Conservation (phyloP, 768 basidiomycete genomes). For the Lentinula aciculospora region DNA sequence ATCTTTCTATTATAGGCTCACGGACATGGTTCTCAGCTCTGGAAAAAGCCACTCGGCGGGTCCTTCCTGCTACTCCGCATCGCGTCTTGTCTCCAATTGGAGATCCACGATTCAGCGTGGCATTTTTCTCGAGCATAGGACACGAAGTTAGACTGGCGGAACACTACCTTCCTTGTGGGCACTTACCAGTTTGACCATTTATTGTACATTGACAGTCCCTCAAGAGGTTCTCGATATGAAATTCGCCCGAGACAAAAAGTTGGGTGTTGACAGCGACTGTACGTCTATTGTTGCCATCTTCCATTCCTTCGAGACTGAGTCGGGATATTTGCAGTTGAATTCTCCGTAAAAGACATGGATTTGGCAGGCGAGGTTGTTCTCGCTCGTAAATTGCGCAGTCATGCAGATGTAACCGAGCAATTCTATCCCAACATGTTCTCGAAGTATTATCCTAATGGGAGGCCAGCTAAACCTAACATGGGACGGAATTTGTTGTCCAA, state of each 20-base stretch:
- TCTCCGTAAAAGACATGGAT: constrained; percentile 38
- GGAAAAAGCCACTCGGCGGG: constrained; percentile 48
- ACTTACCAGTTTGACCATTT: constrained; percentile 9
- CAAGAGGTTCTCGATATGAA: constrained; percentile 39
- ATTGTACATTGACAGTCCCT: constrained; percentile 30
- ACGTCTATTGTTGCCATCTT: constrained; percentile 13
- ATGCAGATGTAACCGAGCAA: constrained; percentile 48
- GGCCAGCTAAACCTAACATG: constrained; percentile 23
- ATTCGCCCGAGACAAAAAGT: constrained; percentile 31
- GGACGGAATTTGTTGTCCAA: constrained; percentile 1
- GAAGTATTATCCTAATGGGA: constrained; percentile 45
- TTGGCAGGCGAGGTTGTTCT: constrained; percentile 45
- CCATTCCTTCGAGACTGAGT: background rate
- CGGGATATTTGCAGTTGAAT: constrained; percentile 32
- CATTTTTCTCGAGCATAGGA: constrained; percentile 52
- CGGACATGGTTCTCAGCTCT: constrained; percentile 27
- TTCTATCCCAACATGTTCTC: constrained; percentile 50
- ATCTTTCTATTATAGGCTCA: background rate
- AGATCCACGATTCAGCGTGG: constrained; percentile 49
- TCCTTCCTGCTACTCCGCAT: constrained; percentile 50
- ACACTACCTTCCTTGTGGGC: background rate
- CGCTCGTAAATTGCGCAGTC: constrained; percentile 52
- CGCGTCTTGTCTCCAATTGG: constrained; percentile 31
- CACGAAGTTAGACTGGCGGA: constrained; percentile 36
- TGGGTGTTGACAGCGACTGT: constrained; percentile 35